phyloP scores from a whole-genome alignment of 345 rosid genomes.

The Acer negundo region DNA sequence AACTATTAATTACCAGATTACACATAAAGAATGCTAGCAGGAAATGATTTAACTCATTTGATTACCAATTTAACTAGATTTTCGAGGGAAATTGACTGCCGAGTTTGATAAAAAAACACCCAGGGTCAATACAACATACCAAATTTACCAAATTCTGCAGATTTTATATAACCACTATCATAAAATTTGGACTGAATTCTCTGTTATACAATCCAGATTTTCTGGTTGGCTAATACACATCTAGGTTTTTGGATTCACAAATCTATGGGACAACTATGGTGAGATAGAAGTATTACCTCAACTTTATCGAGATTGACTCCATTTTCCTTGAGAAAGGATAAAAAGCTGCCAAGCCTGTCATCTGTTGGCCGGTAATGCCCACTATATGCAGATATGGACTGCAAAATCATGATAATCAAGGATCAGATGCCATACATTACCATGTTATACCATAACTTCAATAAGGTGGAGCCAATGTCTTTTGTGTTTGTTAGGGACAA shows the following conservation, averaged over 20 bases:
- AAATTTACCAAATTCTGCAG: background rate
- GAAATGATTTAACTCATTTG: background rate
- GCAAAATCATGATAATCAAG: constrained; percentile 25
- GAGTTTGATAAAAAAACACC: background rate
- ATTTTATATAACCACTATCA: background rate
- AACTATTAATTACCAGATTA: background rate
- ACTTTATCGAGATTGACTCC: constrained; percentile 68
- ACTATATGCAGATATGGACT: constrained; percentile 88
- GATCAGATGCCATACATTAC: constrained; percentile 2
- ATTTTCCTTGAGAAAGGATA: constrained; percentile 63
- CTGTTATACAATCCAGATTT: background rate
- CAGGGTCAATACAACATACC: background rate
- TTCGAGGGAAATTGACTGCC: background rate
- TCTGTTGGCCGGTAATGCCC: constrained; percentile 93
- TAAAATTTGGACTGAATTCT: background rate
- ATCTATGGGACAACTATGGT: background rate
- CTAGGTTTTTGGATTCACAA: background rate
- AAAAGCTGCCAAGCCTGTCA: constrained; percentile 60
- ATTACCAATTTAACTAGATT: background rate
- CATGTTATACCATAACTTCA: background rate
- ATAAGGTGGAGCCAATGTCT: background rate
- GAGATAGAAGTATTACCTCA: constrained; percentile 46
- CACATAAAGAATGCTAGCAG: background rate
- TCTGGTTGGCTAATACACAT: background rate
- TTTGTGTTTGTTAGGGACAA: background rate